These are phyloP conservation scores for Parsonsia alboflavescens DNA, from an alignment of 257 asterid genomes.

Conservation along the genomic window DNA sequence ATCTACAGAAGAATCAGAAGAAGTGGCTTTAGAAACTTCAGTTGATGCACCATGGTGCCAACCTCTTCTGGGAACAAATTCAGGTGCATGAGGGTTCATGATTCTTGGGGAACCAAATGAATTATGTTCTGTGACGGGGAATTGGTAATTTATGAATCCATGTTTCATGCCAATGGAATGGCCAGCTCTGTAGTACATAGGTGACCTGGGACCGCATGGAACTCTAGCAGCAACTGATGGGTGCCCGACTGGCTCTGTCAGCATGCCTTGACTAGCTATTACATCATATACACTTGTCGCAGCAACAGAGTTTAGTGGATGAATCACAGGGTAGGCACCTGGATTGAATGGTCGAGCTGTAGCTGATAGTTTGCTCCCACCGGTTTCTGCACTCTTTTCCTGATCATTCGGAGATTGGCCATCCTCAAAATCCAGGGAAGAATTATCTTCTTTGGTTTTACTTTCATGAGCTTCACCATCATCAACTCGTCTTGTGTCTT, in stretches of 20 bases:
- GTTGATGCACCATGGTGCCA: constrained; percentile 40
- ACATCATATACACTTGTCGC: constrained; percentile 58
- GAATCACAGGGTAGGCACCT: constrained; percentile 50
- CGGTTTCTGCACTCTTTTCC: constrained; percentile 55
- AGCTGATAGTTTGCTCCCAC: constrained; percentile 91
- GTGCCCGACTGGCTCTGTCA: constrained; percentile 53
- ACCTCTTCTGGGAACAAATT: constrained; percentile 68
- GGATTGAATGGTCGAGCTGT: constrained; percentile 93
- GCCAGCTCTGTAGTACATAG: constrained; percentile 65
- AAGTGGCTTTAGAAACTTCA: constrained; percentile 44
- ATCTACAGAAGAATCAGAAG: constrained; percentile 38
- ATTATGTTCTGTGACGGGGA: constrained; percentile 40
- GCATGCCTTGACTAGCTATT: constrained; percentile 53
- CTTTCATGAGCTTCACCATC: constrained; percentile 42
- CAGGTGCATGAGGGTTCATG: constrained; percentile 98
- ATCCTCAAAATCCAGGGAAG: constrained; percentile 45
- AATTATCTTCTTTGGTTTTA: constrained; percentile 33
- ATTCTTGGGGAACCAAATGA: constrained; percentile 39
- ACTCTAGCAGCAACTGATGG: constrained; percentile 89
- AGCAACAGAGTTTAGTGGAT: constrained; percentile 35
- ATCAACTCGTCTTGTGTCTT: constrained; percentile 39
- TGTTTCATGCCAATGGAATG: constrained; percentile 51
- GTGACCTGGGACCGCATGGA: constrained; percentile 93
- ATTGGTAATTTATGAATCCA: constrained; percentile 52
- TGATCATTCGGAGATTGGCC: constrained; percentile 31